These are phyloP conservation scores for Thermothelomyces thermophilus DNA, from an alignment of 2,329 filamentous ascomycete genomes.

Conservation along the genomic window DNA sequence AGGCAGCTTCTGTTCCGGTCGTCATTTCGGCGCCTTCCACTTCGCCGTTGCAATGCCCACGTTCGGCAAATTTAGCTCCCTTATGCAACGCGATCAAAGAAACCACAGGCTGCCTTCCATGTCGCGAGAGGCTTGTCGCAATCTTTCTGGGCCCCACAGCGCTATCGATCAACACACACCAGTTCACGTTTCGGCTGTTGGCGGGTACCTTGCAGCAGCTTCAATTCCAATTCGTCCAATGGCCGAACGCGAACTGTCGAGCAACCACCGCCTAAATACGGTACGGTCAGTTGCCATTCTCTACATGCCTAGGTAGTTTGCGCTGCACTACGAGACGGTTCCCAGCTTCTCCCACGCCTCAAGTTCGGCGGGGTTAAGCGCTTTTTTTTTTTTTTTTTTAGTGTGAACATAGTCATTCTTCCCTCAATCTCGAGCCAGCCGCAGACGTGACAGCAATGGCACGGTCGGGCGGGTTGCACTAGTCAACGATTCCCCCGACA, in stretches of 20 bases:
- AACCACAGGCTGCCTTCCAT: slow-evolving; percentile 4
- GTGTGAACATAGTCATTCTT: no score
- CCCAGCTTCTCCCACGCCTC: no score
- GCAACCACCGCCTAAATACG: slow-evolving; percentile 3
- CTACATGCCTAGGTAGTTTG: no score
- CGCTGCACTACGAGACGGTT: no score
- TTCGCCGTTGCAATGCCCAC: slow-evolving; percentile 13
- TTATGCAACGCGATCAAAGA: slow-evolving; percentile 14
- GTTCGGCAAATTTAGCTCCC: slow-evolving; percentile 15
- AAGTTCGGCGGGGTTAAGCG: no score
- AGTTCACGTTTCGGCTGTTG: slow-evolving; percentile 1
- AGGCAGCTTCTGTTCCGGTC: not conserved
- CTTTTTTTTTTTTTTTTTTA: no score
- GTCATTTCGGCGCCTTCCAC: slow-evolving; percentile 16
- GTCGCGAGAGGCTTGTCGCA: slow-evolving; percentile 10
- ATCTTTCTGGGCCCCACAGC: slow-evolving; percentile 12
- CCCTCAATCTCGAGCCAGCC: no score
- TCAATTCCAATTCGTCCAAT: slow-evolving; percentile 3
- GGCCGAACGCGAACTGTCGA: not conserved
- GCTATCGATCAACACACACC: slow-evolving; percentile 4
- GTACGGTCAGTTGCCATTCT: no score
- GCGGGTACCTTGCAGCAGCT: slow-evolving; percentile 18
- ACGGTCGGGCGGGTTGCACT: no score
- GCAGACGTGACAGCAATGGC: no score
- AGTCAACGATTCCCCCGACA: no score